Conservation (phyloP, 306 rosid genomes). For the Begonia peltatifolia region DNA sequence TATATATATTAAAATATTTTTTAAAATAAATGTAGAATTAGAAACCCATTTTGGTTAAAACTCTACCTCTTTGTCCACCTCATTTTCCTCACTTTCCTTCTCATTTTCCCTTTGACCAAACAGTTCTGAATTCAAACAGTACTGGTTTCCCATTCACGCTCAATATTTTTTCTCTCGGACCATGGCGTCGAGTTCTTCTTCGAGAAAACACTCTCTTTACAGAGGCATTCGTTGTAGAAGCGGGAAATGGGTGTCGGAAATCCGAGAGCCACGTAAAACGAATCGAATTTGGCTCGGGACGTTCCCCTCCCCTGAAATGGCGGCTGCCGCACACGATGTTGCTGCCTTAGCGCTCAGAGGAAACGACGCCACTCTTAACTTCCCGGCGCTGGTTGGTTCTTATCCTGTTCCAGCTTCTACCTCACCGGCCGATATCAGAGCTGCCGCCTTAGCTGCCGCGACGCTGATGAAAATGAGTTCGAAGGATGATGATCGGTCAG, state of each 20-base stretch:
- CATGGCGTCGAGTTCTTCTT: constrained; percentile 36
- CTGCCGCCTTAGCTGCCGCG: constrained; percentile 53
- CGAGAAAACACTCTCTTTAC: constrained; percentile 42
- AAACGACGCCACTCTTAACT: constrained; percentile 39
- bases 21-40: too few relatives aligned
- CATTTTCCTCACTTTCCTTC: too few relatives aligned
- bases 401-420: constrained; percentile 49
- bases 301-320: constrained; percentile 66
- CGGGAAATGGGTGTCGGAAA: constrained; percentile 88
- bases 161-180: too few relatives aligned
- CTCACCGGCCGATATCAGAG: constrained; percentile 47
- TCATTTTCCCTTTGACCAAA: too few relatives aligned
- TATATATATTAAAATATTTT: too few relatives aligned
- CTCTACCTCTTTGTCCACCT: too few relatives aligned
- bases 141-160: too few relatives aligned
- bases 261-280: constrained; percentile 75
- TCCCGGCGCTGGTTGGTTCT: constrained; percentile 18
- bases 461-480: constrained; percentile 1
- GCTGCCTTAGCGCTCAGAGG: constrained; percentile 75
- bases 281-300: constrained; percentile 89
- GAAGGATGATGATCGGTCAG: too few relatives aligned
- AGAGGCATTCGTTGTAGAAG: constrained; percentile 63
- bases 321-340: constrained; percentile 79
- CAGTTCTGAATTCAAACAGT: too few relatives aligned
- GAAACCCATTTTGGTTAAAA: too few relatives aligned